Percentiles rank a stretch among this genome's conserved stretches.
These are phyloP conservation scores for Collybiopsis luxurians DNA, from an alignment of 768 basidiomycete genomes.

Conservation along the genomic window DNA sequence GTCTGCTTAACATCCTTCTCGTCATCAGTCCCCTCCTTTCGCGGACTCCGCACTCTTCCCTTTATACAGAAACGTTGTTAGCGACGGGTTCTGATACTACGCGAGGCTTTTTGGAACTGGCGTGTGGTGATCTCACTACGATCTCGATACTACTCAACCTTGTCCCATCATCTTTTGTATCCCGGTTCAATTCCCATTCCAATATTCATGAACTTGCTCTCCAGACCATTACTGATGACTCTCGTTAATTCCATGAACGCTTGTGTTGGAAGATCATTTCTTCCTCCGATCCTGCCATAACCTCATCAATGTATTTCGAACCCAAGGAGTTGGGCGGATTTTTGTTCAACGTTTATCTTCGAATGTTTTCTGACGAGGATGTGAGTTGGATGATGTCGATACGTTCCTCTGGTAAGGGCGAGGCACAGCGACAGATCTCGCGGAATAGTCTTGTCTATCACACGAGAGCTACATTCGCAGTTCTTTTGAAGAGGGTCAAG, in stretches of 20 bases:
- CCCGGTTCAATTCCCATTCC: constrained; percentile 36
- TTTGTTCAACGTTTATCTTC: constrained; percentile 39
- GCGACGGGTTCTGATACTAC: constrained; percentile 22
- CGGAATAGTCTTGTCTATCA: not conserved
- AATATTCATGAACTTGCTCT: constrained; percentile 38
- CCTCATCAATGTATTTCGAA: constrained; percentile 18
- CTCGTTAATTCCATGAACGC: constrained; percentile 31
- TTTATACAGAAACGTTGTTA: constrained; percentile 43
- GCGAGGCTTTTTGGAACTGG: constrained; percentile 25
- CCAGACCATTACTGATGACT: not conserved
- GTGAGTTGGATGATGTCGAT: not conserved
- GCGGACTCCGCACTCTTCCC: constrained; percentile 9
- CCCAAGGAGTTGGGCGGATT: constrained; percentile 30
- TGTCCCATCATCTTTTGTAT: constrained; percentile 33
- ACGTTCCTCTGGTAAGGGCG: no score
- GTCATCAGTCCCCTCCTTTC: constrained; percentile 28
- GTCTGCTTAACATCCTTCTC: constrained; percentile 34
- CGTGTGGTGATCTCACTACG: constrained; percentile 38
- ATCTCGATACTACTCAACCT: constrained; percentile 41
- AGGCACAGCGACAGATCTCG: not conserved
- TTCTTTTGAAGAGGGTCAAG: not conserved
- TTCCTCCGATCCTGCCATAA: constrained; percentile 4
- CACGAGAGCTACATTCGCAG: not conserved
- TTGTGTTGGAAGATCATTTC: constrained; percentile 34
- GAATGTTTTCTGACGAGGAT: constrained; percentile 33